These are phyloP conservation scores for Galeopsis tetrahit DNA, from an alignment of 257 asterid species.

Conservation along the genomic window DNA sequence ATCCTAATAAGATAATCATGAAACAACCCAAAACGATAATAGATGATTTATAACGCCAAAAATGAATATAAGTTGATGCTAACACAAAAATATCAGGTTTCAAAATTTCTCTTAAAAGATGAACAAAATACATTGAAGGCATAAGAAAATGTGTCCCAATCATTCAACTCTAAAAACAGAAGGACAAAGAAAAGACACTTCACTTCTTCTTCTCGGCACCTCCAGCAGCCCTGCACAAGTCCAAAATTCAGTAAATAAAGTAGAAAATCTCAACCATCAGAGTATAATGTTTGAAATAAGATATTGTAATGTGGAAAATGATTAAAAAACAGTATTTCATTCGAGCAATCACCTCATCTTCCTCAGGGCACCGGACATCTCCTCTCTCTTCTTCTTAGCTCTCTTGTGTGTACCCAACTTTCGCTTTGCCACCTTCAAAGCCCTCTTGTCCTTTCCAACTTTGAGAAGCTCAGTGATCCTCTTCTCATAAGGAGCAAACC, in stretches of 20 bases:
- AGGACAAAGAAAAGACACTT: slow-evolving; percentile 27
- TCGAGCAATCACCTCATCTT: slow-evolving; percentile 60
- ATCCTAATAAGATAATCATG: too few species aligned
- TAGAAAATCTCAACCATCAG: neutral
- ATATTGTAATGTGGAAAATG: neutral
- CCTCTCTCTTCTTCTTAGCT: slow-evolving; percentile 80
- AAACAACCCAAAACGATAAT: neutral
- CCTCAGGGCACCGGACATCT: slow-evolving; percentile 69
- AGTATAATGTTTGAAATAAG: neutral
- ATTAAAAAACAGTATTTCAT: neutral
- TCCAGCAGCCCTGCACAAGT: slow-evolving; percentile 78
- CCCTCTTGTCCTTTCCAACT: slow-evolving; percentile 62
- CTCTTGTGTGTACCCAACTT: slow-evolving; percentile 74
- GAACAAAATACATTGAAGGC: slow-evolving; percentile 35
- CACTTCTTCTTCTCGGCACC: slow-evolving; percentile 96
- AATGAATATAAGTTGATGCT: slow-evolving; percentile 19
- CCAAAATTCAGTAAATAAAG: neutral
- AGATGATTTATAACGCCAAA: neutral
- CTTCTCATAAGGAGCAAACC: slow-evolving; percentile 69
- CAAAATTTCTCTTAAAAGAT: slow-evolving; percentile 22
- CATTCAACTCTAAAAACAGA: slow-evolving; percentile 26
- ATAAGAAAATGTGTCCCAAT: slow-evolving; percentile 26
- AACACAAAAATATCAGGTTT: slow-evolving; percentile 3
- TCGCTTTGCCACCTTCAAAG: slow-evolving; percentile 65
- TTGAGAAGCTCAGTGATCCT: slow-evolving; percentile 67